phyloP scores from a whole-genome alignment of 1,284 basidiomycete species.

The Neotropicomus parvogracilis region DNA sequence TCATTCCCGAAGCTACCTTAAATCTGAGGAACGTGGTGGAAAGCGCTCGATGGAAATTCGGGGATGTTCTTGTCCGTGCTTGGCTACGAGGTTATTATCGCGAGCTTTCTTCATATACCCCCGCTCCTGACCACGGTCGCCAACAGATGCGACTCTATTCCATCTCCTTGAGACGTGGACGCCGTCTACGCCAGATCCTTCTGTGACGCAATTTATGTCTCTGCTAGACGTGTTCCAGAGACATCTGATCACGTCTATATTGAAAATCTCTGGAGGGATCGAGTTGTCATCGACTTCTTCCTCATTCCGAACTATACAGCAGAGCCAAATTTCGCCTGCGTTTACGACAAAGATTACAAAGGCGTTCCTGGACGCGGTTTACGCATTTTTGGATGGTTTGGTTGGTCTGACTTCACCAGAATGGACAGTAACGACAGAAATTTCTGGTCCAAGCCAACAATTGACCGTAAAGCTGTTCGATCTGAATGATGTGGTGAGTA shows the following conservation, averaged over 20 bases:
- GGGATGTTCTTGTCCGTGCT: constrained; percentile 71
- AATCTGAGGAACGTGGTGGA: constrained; percentile 75
- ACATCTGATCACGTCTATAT: constrained; percentile 74
- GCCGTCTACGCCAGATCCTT: constrained; percentile 52
- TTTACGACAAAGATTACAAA: constrained; percentile 76
- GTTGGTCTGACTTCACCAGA: constrained; percentile 80
- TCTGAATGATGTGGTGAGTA: constrained; percentile 57
- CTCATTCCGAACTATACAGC: constrained; percentile 46
- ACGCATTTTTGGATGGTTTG: constrained; percentile 88
- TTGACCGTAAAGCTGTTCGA: constrained; percentile 35
- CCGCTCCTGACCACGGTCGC: constrained; percentile 8
- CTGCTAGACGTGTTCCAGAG: constrained; percentile 83
- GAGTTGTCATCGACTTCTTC: constrained; percentile 50
- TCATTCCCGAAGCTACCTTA: constrained; percentile 69
- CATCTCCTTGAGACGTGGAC: constrained; percentile 88
- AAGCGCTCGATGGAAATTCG: constrained; percentile 85
- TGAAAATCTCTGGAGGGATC: constrained; percentile 80
- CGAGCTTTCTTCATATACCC: not conserved
- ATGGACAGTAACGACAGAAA: constrained; percentile 46
- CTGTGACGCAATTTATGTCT: constrained; percentile 64
- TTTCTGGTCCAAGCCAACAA: constrained; percentile 11
- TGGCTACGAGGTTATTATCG: constrained; percentile 76
- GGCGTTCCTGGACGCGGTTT: constrained; percentile 84
- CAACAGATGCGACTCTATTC: constrained; percentile 80
- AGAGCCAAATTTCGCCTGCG: constrained; percentile 53